phyloP scores from a whole-genome alignment of 2,329 filamentous ascomycete genomes.

The Arthrinium phaeospermum region DNA sequence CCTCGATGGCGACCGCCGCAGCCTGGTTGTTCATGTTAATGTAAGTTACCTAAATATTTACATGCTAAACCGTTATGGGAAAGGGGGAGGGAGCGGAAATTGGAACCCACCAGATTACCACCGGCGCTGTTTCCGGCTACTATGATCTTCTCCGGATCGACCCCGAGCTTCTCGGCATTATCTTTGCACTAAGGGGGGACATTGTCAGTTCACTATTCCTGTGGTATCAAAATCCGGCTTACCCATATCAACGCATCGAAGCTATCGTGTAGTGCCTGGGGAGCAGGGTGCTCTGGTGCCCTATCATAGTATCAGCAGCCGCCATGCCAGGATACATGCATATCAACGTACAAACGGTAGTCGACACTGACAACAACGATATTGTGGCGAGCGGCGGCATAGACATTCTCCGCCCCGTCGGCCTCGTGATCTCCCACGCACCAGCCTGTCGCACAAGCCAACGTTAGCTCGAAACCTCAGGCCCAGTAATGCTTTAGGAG shows the following conservation, averaged over 20 bases:
- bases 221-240: background rate
- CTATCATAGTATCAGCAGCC: conserved; percentile 40
- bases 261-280: conserved; percentile 55
- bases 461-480: background rate
- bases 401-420: conserved; percentile 43
- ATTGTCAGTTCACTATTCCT: no score
- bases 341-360: conserved; percentile 41
- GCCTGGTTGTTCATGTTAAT: conserved; percentile 28
- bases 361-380: conserved; percentile 45
- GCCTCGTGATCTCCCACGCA: conserved; percentile 41
- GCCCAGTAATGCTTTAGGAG: background rate
- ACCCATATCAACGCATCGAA: conserved; percentile 54
- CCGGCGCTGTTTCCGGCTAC: conserved; percentile 56
- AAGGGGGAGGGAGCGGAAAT: background rate
- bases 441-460: conserved; percentile 32
- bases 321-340: background rate
- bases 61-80: no score
- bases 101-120: conserved; percentile 48
- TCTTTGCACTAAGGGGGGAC: conserved; percentile 51
- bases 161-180: conserved; percentile 47
- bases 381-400: conserved; percentile 38
- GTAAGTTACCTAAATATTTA: background rate
- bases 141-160: conserved; percentile 45
- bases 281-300: conserved; percentile 57
- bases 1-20: conserved; percentile 37